A percentile compares a stretch with the other conserved stretches of the same genome.
phyloP scores from a whole-genome alignment of 2,329 filamentous ascomycete genomes.

The Aspergillus vadensis region DNA sequence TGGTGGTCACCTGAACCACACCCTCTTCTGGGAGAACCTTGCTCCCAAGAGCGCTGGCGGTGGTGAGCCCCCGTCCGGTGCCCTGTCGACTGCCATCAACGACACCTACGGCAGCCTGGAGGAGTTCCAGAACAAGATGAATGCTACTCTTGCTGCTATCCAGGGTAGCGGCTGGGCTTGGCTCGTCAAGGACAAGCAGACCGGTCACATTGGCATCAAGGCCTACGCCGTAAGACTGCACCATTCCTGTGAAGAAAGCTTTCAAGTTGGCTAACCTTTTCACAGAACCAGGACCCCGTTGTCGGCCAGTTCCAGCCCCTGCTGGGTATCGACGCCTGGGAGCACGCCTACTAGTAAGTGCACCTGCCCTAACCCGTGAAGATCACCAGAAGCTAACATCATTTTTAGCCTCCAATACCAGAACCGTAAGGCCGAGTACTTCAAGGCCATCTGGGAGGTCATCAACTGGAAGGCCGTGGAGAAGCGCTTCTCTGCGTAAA shows the following conservation, averaged over 20 bases:
- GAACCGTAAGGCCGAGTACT: conserved; percentile 97
- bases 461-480: conserved; percentile 93
- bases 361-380: not conserved
- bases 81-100: conserved; percentile 61
- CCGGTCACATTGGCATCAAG: conserved; percentile 58
- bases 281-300: conserved; percentile 81
- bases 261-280: conserved; percentile 11
- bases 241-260: not conserved
- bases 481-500: conserved; percentile 65
- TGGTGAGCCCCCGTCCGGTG: conserved; percentile 63
- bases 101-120: conserved; percentile 61
- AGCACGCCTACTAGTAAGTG: conserved; percentile 84
- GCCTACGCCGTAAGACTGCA: conserved; percentile 60
- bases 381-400: conserved; percentile 20
- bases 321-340: conserved; percentile 90
- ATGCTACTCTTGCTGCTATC: conserved; percentile 64
- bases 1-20: conserved; percentile 65
- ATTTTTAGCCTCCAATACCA: conserved; percentile 75
- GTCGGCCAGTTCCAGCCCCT: conserved; percentile 79
- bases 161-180: conserved; percentile 68
- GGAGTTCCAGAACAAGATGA: conserved; percentile 64
- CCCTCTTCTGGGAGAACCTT: conserved; percentile 68
- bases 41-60: conserved; percentile 63
- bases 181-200: conserved; percentile 64
- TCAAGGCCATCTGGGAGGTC: conserved; percentile 89